Base-by-base conservation (phyloP, 169 alveolate genomes). In the Eimeria praecox region DNA sequence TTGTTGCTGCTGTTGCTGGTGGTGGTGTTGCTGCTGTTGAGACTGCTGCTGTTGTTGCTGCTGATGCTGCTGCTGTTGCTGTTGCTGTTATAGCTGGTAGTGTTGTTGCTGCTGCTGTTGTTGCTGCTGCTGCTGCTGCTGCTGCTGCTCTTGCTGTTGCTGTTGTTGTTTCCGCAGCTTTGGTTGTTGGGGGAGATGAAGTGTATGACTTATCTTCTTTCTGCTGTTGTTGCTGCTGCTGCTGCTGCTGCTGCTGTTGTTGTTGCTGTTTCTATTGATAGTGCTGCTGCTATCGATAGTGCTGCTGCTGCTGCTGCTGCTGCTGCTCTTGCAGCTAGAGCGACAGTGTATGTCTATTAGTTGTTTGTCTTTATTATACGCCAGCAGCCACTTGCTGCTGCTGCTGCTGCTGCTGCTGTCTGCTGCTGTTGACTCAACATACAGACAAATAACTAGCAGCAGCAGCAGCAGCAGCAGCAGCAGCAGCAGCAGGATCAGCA, bases 351-450 rank as follows among this genome's bases (percentile, higher is more conserved):
- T 6, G 66, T 35, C 42, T 12, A 5, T 16, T 44, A 10, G 85
- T 46, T n/a, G 85, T 46, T 35, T 73, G 30, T 73, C 77, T 73
- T 9, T 46, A 78, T 33, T 64, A 27, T 59, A 78, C 24, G 89
- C 42, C n/a, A n/a, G 46, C 44, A 40, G 40, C 35, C 35, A 27
- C 9, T 6, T 73, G 83, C 83, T 73, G 83, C 83, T 73, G 83
- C 83, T 73, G 42, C 85, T 73, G 85, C 44, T 73, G 85, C 85
- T 73, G 85, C 85, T 30, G 52, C 85, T 35, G 44, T 38, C 42
- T 38, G 85, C 85, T 73, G 85, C 52, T 73, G 85, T 49, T 73
- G 54, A n/a, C n/a, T n/a, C n/a, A n/a, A n/a, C n/a, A n/a, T n/a
- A n/a, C n/a, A n/a, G n/a, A n/a, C n/a, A n/a, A n/a, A n/a, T n/a